Percentiles rank a stretch among this genome's conserved stretches.
Conservation (phyloP, 2,329 filamentous ascomycete genomes). For the Aspergillus chevalieri region DNA sequence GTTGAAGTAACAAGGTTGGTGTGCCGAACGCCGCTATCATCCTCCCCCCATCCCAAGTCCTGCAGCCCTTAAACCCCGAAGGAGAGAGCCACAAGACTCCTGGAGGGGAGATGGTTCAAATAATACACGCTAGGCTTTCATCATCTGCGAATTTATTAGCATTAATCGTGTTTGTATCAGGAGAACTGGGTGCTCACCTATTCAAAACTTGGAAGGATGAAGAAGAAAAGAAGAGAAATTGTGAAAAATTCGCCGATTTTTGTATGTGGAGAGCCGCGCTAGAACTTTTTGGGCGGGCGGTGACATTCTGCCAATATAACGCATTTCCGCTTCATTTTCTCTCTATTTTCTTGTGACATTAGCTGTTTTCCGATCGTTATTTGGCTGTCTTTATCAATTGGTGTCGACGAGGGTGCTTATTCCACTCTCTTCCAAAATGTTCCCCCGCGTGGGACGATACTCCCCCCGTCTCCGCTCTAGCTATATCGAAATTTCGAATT, state of each 20-base stretch:
- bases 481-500: slow-evolving; percentile 35
- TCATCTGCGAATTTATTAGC: slow-evolving; percentile 62
- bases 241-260: slow-evolving; percentile 14
- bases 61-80: slow-evolving; percentile 74
- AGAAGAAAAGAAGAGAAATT: slow-evolving; percentile 47
- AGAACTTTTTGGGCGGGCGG: slow-evolving; percentile 18
- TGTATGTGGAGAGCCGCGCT: slow-evolving; percentile 19
- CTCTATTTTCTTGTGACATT: not conserved
- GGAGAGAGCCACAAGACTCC: slow-evolving; percentile 69
- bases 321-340: slow-evolving; percentile 1
- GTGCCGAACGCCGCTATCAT: slow-evolving; percentile 99
- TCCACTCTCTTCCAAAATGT: slow-evolving; percentile 8
- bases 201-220: slow-evolving; percentile 99
- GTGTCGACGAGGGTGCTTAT: not conserved
- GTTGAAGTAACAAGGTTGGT: slow-evolving; percentile 88
- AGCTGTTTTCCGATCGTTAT: not conserved
- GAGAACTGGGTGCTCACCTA: slow-evolving; percentile 59
- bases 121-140: slow-evolving; percentile 97
- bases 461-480: slow-evolving; percentile 24
- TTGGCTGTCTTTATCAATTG: not conserved
- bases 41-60: slow-evolving; percentile 60
- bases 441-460: slow-evolving; percentile 20
- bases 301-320: slow-evolving; percentile 11
- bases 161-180: slow-evolving; percentile 3
- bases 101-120: slow-evolving; percentile 69